Percentiles rank a stretch among this genome's conserved stretches.
Evolutionary conservation across 768 basidiomycete species (phyloP).

Genomic region (Auricularia sp.): DNA sequence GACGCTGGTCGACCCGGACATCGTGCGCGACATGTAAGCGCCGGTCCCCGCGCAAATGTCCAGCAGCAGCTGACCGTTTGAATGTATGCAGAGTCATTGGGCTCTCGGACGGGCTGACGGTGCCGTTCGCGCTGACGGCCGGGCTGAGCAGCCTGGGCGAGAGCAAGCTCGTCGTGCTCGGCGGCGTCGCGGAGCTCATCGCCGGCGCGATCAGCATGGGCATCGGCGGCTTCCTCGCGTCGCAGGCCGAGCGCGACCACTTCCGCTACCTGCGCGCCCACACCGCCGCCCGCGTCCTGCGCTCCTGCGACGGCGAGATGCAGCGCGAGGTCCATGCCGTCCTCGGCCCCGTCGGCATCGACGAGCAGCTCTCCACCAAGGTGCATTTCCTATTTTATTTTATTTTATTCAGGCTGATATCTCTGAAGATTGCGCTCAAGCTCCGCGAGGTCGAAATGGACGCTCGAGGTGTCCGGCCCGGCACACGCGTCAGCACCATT

Average conservation of each 20-base stretch:
- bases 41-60: slow-evolving; percentile 20
- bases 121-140: slow-evolving; percentile 85
- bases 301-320: slow-evolving; percentile 90
- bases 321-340: slow-evolving; percentile 88
- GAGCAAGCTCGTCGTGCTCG: slow-evolving; percentile 84
- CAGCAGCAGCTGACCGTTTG: background rate
- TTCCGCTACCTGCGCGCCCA: slow-evolving; percentile 70
- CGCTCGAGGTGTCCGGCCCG: too few relatives aligned
- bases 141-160: slow-evolving; percentile 84
- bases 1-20: slow-evolving; percentile 73
- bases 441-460: slow-evolving; percentile 58
- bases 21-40: slow-evolving; percentile 71
- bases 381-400: too few relatives aligned
- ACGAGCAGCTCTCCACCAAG: slow-evolving; percentile 64
- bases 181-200: slow-evolving; percentile 91
- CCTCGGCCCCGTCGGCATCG: slow-evolving; percentile 82
- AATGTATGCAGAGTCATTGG: slow-evolving; percentile 58
- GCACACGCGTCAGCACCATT: too few relatives aligned
- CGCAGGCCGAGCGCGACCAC: slow-evolving; percentile 93
- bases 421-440: slow-evolving; percentile 52
- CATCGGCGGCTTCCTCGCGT: slow-evolving; percentile 82
- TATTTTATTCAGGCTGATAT: too few relatives aligned
- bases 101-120: slow-evolving; percentile 82
- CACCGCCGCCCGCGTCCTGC: slow-evolving; percentile 71
- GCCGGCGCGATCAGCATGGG: slow-evolving; percentile 98